phyloP scores from a whole-genome alignment of 2,329 filamentous ascomycete species.

The Byssochlamys sp. region DNA sequence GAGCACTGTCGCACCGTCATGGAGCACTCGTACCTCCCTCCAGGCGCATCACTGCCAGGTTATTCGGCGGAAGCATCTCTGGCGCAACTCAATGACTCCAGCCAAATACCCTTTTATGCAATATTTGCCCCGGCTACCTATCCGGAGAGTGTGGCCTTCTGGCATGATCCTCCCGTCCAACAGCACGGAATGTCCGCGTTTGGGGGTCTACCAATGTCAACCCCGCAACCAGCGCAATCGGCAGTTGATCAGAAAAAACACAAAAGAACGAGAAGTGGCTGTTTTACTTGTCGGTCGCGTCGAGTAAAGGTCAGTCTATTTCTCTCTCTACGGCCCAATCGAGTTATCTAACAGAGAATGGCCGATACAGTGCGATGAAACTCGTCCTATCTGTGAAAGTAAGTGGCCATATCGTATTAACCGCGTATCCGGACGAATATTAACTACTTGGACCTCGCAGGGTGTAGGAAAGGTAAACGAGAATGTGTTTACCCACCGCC shows the following conservation, averaged over 20 bases:
- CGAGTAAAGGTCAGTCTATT: slow-evolving; percentile 59
- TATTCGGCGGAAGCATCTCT: neutral
- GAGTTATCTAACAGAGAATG: neutral
- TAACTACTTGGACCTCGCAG: slow-evolving; percentile 30
- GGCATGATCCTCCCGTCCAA: slow-evolving; percentile 27
- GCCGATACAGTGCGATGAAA: slow-evolving; percentile 69
- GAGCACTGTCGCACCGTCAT: slow-evolving; percentile 13
- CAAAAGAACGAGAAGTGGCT: slow-evolving; percentile 83
- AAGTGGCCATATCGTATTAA: slow-evolving; percentile 22
- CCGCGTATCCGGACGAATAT: neutral
- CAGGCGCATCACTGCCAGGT: slow-evolving; percentile 19
- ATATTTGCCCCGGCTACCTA: slow-evolving; percentile 28
- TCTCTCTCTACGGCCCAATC: slow-evolving; percentile 4
- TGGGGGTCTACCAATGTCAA: slow-evolving; percentile 15
- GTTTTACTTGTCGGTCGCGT: slow-evolving; percentile 79
- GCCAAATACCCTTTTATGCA: slow-evolving; percentile 22
- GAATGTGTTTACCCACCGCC: slow-evolving; percentile 80
- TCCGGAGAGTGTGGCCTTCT: slow-evolving; percentile 35
- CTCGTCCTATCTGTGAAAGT: slow-evolving; percentile 73
- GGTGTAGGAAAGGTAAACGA: slow-evolving; percentile 82
- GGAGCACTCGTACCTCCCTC: slow-evolving; percentile 21
- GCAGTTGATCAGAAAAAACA: slow-evolving; percentile 71
- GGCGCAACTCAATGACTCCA: slow-evolving; percentile 11
- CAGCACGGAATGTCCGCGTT: slow-evolving; percentile 5
- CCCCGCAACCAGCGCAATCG: slow-evolving; percentile 23